A percentile compares a stretch with the other conserved stretches of the same genome.
Evolutionary conservation across 2,329 filamentous ascomycete genomes (phyloP).

Genomic region (Pestalotiopsis sp.): DNA sequence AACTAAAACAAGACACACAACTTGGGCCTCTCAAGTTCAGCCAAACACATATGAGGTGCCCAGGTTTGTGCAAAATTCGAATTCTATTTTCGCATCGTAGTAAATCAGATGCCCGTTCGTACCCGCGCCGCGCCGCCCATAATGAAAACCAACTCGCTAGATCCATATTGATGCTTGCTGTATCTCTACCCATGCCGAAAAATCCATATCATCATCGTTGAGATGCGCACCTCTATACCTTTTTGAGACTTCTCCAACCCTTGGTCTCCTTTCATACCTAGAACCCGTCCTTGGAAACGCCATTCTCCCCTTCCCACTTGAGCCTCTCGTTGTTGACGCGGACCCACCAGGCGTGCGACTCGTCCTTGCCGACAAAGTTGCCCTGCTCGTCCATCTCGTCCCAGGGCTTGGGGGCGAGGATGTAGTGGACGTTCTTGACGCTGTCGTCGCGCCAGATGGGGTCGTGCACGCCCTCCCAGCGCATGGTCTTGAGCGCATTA

Average conservation of each 20-base stretch:
- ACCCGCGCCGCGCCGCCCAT: neutral
- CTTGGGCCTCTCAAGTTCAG: no score
- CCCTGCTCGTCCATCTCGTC: slow-evolving; percentile 50
- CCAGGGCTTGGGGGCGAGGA: slow-evolving; percentile 65
- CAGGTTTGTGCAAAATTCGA: neutral
- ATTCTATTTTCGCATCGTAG: neutral
- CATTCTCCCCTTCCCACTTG: slow-evolving; percentile 39
- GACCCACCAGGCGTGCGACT: slow-evolving; percentile 60
- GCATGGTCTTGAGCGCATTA: slow-evolving; percentile 65
- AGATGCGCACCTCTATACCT: neutral
- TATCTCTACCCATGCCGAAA: neutral
- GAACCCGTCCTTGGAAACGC: slow-evolving; percentile 39
- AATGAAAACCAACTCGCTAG: neutral
- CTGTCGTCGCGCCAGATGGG: slow-evolving; percentile 59
- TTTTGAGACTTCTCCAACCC: neutral
- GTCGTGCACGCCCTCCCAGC: slow-evolving; percentile 54
- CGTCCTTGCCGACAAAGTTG: slow-evolving; percentile 45
- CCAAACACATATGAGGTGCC: no score
- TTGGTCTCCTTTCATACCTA: slow-evolving; percentile 11
- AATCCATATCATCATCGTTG: neutral
- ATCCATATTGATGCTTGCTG: neutral
- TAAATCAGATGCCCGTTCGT: neutral
- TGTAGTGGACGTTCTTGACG: slow-evolving; percentile 66
- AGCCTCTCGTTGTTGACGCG: slow-evolving; percentile 49
- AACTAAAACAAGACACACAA: no score